Evolutionary conservation across 1,284 basidiomycete species (phyloP), one percentile per base, ranked within the genome.

Genomic region (Tranzscheliella williamsii): DNA sequence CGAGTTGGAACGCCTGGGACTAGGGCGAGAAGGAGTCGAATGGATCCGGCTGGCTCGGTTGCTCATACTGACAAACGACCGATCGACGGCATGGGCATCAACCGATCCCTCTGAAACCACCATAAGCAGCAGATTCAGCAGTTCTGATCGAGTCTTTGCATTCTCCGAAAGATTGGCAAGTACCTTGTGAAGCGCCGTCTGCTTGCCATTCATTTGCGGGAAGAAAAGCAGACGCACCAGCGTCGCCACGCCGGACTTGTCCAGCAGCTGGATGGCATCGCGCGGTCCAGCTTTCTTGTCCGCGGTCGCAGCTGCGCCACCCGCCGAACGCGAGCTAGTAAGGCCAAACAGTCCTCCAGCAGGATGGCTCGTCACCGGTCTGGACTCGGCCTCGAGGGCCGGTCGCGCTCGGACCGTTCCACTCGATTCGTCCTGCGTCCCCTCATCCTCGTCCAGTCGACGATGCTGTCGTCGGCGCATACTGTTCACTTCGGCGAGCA

Each of bases 111-210:
- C 95, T 78, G 96, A 91, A 4, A 98, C 82, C 54, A 98, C 91
- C 57, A 86, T 88, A 11, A 99, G 83, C 16, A 99, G 83, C 22
- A 96, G 83, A 73, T 91, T 93, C 81, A 98, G 89, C 22, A 98
- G 83, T 69, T 99, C 95, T 3, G 85, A 86, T 17, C 94, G 85
- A 2, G 93, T 94, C 76, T 89, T 91, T 2, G 85, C 82, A 77
- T 99, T 98, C 80, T 98, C 92, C 78, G 92, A 97, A 4, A 99
- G 82, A 76, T 98, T 94, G 60, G 90, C 87, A 22, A 99, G 85
- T 2, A 97, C 88, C 76, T 89, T 89, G 79, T 91, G 89, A 17
- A 99, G 83, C 18, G 88, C 81, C 30, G 85, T 88, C 80, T 91
- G 90, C 79, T 86, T 87, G 43, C 60, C 56, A 55, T 91, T 82